Evolutionary conservation across 345 rosid genomes (phyloP).

Genomic region (Lagerstroemia speciosa): DNA sequence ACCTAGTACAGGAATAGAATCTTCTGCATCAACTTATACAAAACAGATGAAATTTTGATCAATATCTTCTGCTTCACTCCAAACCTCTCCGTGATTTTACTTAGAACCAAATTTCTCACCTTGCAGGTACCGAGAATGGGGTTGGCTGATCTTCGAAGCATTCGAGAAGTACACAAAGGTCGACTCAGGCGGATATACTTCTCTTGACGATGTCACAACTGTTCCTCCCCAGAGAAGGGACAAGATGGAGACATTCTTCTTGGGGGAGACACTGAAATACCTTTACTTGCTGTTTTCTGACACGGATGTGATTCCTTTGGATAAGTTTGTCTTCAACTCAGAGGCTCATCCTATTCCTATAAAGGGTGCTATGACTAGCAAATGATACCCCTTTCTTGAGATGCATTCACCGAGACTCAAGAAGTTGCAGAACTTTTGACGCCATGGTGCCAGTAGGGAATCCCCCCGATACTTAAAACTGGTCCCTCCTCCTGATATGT

Average conservation of each 20-base stretch:
- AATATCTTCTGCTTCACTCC: neutral
- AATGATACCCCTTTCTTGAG: neutral
- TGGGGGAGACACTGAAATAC: conserved; percentile 86
- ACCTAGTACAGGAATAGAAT: neutral
- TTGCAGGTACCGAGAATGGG: conserved; percentile 50
- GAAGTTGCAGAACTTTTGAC: neutral
- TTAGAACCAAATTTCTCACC: neutral
- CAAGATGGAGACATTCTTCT: conserved; percentile 92
- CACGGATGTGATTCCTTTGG: conserved; percentile 60
- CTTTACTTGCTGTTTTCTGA: conserved; percentile 87
- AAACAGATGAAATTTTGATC: neutral
- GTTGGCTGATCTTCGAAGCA: conserved; percentile 94
- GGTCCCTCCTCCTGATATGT: neutral
- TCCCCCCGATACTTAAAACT: neutral
- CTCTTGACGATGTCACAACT: conserved; percentile 69
- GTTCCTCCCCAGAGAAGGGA: conserved; percentile 79
- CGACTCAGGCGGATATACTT: conserved; percentile 73
- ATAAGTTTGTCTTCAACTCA: conserved; percentile 79
- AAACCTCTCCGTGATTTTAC: neutral
- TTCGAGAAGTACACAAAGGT: conserved; percentile 83
- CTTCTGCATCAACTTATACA: neutral
- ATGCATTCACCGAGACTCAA: neutral
- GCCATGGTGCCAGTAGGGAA: neutral
- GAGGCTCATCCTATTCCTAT: conserved; percentile 94
- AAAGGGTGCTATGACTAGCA: conserved; percentile 13